Percentiles rank a stretch among this genome's conserved stretches.
Evolutionary conservation across 768 basidiomycete genomes (phyloP).

Genomic region (Boletus tomentosulus): DNA sequence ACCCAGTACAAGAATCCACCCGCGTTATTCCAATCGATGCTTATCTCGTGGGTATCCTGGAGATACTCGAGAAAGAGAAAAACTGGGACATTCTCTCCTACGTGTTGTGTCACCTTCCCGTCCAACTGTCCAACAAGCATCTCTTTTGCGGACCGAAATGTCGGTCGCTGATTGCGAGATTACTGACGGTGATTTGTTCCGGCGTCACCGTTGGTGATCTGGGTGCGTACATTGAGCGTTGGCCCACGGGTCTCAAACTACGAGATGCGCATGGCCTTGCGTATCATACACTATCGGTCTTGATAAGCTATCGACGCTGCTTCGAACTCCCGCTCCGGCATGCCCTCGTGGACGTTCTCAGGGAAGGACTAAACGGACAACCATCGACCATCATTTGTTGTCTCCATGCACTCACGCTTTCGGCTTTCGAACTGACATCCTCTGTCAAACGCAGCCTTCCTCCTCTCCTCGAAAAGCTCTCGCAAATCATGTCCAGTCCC

Average conservation of each 20-base stretch:
- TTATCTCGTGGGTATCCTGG: slow-evolving; percentile 62
- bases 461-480: slow-evolving; percentile 78
- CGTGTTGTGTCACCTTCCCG: slow-evolving; percentile 83
- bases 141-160: slow-evolving; percentile 90
- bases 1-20: slow-evolving; percentile 41
- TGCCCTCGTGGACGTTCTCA: slow-evolving; percentile 68
- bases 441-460: slow-evolving; percentile 79
- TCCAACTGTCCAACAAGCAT: slow-evolving; percentile 92
- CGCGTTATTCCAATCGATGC: slow-evolving; percentile 67
- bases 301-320: slow-evolving; percentile 81
- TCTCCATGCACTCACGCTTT: slow-evolving; percentile 82
- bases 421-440: slow-evolving; percentile 79
- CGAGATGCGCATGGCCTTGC: slow-evolving; percentile 86
- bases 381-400: slow-evolving; percentile 82
- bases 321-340: slow-evolving; percentile 68
- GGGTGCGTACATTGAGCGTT: slow-evolving; percentile 51
- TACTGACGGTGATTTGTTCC: slow-evolving; percentile 66
- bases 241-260: slow-evolving; percentile 58
- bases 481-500: slow-evolving; percentile 91
- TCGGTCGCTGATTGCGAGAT: slow-evolving; percentile 52
- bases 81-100: slow-evolving; percentile 96
- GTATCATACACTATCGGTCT: slow-evolving; percentile 81
- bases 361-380: slow-evolving; percentile 64
- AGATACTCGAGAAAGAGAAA: slow-evolving; percentile 66
- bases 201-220: slow-evolving; percentile 58